Percentiles rank a stretch among this genome's conserved stretches.
Evolutionary conservation across 2,329 filamentous ascomycete species (phyloP).

Genomic region (Graphilbum sp.): DNA sequence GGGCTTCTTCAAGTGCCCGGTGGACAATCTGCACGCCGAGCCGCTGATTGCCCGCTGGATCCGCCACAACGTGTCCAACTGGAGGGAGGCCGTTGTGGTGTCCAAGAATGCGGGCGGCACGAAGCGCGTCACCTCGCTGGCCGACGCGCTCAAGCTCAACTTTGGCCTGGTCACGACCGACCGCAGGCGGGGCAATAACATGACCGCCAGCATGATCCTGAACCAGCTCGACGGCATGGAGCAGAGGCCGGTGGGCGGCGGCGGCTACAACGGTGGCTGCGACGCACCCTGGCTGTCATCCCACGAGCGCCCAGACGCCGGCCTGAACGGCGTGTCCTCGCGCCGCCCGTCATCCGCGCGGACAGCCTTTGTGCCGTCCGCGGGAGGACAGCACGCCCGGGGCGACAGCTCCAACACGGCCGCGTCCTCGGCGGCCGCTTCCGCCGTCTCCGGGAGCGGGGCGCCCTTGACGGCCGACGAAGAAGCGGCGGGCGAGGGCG

Average conservation of each 20-base stretch:
- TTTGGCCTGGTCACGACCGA: conserved; percentile 94
- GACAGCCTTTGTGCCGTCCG: too few species aligned
- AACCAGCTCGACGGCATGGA: conserved; percentile 46
- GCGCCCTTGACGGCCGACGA: too few species aligned
- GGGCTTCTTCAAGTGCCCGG: conserved; percentile 94
- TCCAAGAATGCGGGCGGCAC: conserved; percentile 97
- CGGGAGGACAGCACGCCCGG: too few species aligned
- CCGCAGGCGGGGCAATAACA: conserved; percentile 45
- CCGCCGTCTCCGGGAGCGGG: too few species aligned
- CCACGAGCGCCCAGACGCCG: too few species aligned
- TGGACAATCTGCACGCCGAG: conserved; percentile 94
- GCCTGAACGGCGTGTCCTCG: too few species aligned
- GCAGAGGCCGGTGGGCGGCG: conserved; percentile 17
- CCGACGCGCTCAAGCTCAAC: conserved; percentile 90
- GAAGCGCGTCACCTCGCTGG: conserved; percentile 89
- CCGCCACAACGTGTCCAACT: conserved; percentile 68
- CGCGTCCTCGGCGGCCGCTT: too few species aligned
- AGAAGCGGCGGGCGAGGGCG: conserved; percentile 12
- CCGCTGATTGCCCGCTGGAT: conserved; percentile 95
- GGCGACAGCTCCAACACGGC: neutral
- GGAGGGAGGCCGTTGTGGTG: conserved; percentile 86
- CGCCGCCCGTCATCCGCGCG: too few species aligned
- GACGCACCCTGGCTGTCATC: too few species aligned
- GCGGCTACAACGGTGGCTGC: neutral
- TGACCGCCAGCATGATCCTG: conserved; percentile 68